Conservation (phyloP, 805 yeast genomes). For the Candida vaughaniae region DNA sequence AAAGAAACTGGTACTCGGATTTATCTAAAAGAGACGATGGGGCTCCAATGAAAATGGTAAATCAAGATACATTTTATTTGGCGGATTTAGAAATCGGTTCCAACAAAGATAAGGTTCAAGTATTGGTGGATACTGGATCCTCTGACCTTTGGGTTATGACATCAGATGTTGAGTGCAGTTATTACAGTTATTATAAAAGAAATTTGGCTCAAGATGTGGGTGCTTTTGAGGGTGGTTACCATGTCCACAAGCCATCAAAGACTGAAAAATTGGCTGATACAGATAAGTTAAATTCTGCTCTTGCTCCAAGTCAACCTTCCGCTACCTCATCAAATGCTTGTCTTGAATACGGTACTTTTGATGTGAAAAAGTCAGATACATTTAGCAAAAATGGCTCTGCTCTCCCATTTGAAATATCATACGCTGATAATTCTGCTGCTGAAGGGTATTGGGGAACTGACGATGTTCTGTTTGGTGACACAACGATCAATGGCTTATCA, state of each 20-base stretch:
- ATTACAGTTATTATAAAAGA: neutral
- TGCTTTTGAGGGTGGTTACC: neutral
- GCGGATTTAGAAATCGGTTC: conserved; percentile 22
- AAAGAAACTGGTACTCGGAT: no score
- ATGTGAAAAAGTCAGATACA: conserved; percentile 35
- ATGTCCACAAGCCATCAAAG: neutral
- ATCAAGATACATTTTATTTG: conserved; percentile 3
- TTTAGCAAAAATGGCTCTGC: conserved; percentile 41
- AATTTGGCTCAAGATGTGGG: conserved; percentile 1
- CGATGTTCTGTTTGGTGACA: conserved; percentile 48
- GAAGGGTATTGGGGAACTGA: conserved; percentile 63
- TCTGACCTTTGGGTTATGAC: conserved; percentile 44
- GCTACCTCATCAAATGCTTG: conserved; percentile 24
- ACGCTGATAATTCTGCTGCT: conserved; percentile 49
- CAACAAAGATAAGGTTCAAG: conserved; percentile 24
- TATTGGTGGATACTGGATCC: conserved; percentile 42
- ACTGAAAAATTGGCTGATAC: neutral
- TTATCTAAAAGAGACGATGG: conserved; percentile 10
- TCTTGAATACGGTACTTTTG: conserved; percentile 48
- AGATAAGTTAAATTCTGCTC: neutral
- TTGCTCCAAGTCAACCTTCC: neutral
- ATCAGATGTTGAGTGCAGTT: conserved; percentile 9
- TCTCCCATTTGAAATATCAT: conserved; percentile 38
- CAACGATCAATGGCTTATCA: conserved; percentile 48
- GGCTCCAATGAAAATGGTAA: neutral